Base-by-base conservation (phyloP, 2,329 filamentous ascomycete genomes). In the Myriosclerotinia scirpicola region DNA sequence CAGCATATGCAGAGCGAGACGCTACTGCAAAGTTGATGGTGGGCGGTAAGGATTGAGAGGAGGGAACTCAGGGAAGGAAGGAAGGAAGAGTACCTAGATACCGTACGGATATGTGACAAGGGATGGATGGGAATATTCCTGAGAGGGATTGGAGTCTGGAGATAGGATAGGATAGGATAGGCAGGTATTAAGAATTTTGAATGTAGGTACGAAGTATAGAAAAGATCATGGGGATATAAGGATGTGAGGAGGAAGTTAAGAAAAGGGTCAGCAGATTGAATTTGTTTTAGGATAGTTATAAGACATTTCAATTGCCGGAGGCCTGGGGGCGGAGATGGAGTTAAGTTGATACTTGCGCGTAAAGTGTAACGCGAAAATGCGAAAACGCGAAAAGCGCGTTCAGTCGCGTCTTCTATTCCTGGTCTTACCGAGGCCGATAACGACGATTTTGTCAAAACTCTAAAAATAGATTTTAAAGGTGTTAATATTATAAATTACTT, bases 21-120 rank as follows among this genome's bases (percentile, higher is more conserved):
- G 63, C 63, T 65, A 65, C 46, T 65, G 63, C 22, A 7, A 60
- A 59, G 40, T 53, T 65, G 54, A 53, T 52, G 7, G 63, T 54
- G 54, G 63, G 46, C 63, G 63, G 63, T 15, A 60, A 52, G 63
- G 46, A 60, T 36, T 53, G 42, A 5, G 30, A 60, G 15, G 26
- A 48, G 52, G 52, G 36, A 54, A 11, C n/a, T 5, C 6, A 42
- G 30, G 26, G 17, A 22, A 34, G 36, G 36, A 22, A 38, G 53
- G 40, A 26, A 26, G 52, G 53, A 50, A 15, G 46, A n/a, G n/a
- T n/a, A n/a, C n/a, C n/a, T n/a, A n/a, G 48, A 2, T 61, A 34
- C 36, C 11, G 48, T 40, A 22, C 20, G 44, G 36, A 42, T 40
- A 26, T 54, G n/a, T 54, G 6, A 34, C 30, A 63, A 63, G 60